Conservation (phyloP, 257 asterid genomes). For the Penstemon eatonii region DNA sequence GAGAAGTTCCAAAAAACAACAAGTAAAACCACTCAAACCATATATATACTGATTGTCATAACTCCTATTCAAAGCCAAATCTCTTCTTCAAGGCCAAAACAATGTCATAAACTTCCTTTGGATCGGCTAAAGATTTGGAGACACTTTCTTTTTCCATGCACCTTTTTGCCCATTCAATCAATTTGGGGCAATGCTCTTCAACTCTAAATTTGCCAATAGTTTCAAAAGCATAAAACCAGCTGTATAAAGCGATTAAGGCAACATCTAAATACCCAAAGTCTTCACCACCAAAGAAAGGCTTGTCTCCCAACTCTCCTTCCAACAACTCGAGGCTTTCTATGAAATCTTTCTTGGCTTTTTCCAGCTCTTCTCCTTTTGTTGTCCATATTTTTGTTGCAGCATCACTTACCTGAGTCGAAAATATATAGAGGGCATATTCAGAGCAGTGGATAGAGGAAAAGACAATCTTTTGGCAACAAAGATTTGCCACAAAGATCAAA, state of each 20-base stretch:
- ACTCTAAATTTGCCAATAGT: constrained; percentile 30
- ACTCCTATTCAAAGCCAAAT: constrained; percentile 15
- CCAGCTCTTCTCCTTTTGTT: constrained; percentile 40
- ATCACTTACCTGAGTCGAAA: neutral
- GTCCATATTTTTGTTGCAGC: constrained; percentile 25
- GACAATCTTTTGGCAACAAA: neutral
- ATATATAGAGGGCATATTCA: no score
- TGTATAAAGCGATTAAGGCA: constrained; percentile 31
- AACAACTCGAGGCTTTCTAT: constrained; percentile 27
- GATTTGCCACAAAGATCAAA: no score
- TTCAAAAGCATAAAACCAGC: constrained; percentile 39
- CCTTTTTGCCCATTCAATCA: constrained; percentile 39
- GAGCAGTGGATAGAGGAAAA: no score
- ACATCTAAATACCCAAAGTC: constrained; percentile 39
- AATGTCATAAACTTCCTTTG: constrained; percentile 30
- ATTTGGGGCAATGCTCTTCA: constrained; percentile 36
- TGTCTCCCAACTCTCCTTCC: constrained; percentile 46
- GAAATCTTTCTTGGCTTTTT: constrained; percentile 33
- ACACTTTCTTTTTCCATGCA: constrained; percentile 42
- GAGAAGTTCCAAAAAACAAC: no score
- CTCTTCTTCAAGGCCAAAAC: constrained; percentile 26
- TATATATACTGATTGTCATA: no score
- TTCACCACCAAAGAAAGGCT: constrained; percentile 53
- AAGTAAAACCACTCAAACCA: no score
- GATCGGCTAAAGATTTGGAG: constrained; percentile 39